phyloP scores from a whole-genome alignment of 768 basidiomycete genomes.

The Cystobasidium tubakii region DNA sequence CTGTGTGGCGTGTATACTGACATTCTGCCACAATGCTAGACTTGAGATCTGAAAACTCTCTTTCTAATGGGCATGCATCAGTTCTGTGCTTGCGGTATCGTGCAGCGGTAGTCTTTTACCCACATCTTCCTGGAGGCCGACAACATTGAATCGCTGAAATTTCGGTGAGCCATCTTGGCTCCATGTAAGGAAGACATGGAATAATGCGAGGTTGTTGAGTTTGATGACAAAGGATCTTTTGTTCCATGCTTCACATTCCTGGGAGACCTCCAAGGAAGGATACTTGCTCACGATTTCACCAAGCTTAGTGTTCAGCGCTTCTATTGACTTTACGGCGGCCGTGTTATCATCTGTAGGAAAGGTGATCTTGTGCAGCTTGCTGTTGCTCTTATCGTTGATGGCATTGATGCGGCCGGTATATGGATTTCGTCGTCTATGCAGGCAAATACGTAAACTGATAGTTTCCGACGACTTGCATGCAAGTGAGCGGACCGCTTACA shows the following conservation, averaged over 20 bases:
- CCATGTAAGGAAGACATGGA: constrained; percentile 21
- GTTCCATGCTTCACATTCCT: not conserved
- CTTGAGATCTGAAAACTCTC: not conserved
- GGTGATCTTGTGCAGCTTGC: not conserved
- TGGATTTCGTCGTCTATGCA: constrained; percentile 6
- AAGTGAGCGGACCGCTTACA: not conserved
- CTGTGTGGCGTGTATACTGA: not conserved
- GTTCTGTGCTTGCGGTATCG: not conserved
- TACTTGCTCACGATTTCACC: not conserved
- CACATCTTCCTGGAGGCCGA: constrained; percentile 12
- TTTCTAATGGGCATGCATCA: constrained; percentile 6
- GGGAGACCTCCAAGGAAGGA: not conserved
- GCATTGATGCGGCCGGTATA: not conserved
- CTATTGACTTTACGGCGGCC: not conserved
- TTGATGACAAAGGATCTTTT: not conserved
- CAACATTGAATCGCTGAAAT: constrained; percentile 17
- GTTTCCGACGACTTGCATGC: too few relatives aligned
- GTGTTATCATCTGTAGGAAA: not conserved
- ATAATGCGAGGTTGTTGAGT: not conserved
- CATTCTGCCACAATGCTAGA: constrained; percentile 4
- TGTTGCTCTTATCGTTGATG: not conserved
- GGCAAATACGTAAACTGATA: not conserved
- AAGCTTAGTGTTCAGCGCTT: not conserved
- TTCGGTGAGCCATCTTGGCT: not conserved
- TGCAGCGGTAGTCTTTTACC: not conserved